phyloP scores from a whole-genome alignment of 768 basidiomycete genomes.

The Lactarius evosmus region DNA sequence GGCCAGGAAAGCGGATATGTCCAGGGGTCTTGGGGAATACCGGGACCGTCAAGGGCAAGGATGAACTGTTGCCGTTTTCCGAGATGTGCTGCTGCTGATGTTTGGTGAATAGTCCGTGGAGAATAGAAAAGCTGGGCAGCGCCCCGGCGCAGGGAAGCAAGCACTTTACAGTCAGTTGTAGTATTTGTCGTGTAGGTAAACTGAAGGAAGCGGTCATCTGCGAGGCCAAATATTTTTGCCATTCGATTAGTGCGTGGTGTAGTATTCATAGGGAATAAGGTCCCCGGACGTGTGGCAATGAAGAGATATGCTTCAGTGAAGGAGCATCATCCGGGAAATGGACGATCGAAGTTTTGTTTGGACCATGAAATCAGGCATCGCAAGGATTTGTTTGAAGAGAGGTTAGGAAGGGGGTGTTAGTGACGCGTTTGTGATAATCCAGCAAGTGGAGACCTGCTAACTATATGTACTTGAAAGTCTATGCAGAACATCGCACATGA shows the following conservation, averaged over 20 bases:
- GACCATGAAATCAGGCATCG: neutral
- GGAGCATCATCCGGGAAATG: neutral
- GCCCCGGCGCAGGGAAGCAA: constrained; percentile 51
- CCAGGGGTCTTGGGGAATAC: constrained; percentile 50
- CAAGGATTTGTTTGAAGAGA: too few relatives aligned
- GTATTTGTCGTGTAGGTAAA: constrained; percentile 43
- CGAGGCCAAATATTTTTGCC: constrained; percentile 57
- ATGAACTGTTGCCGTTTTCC: constrained; percentile 51
- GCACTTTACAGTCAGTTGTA: constrained; percentile 41
- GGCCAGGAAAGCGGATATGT: constrained; percentile 66
- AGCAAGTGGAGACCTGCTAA: too few relatives aligned
- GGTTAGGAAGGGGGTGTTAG: too few relatives aligned
- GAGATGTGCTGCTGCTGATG: constrained; percentile 57
- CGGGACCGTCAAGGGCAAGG: constrained; percentile 63
- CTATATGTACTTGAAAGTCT: too few relatives aligned
- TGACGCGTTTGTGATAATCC: neutral
- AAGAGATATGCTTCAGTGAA: constrained; percentile 55
- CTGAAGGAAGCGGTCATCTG: constrained; percentile 54
- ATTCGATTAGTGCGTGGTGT: constrained; percentile 71
- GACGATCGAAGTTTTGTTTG: constrained; percentile 6
- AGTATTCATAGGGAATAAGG: constrained; percentile 51
- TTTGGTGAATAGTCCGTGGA: constrained; percentile 34
- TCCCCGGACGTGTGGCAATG: constrained; percentile 51
- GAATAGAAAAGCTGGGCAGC: constrained; percentile 48
- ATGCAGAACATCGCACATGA: too few relatives aligned